Conservation (phyloP, 345 rosid species). For the Nephelium lappaceum region DNA sequence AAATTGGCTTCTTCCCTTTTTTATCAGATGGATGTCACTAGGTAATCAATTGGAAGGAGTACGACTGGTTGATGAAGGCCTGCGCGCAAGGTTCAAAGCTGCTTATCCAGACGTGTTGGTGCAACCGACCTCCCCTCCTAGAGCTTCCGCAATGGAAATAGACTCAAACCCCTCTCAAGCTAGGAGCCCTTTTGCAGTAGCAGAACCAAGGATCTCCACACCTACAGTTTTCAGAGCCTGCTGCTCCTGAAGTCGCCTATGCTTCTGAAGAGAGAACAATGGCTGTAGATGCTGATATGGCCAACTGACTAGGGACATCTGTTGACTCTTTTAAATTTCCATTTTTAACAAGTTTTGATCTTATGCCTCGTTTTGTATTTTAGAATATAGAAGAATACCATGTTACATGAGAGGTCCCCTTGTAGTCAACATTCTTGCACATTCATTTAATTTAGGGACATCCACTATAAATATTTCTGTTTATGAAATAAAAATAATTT, state of each 20-base stretch:
- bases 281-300: conserved; percentile 50
- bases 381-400: background rate
- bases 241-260: conserved; percentile 38
- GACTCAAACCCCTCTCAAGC: conserved; percentile 47
- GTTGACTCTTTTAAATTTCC: background rate
- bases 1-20: background rate
- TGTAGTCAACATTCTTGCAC: background rate
- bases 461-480: too few relatives aligned
- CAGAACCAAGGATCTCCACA: conserved; percentile 42
- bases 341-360: background rate
- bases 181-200: conserved; percentile 49
- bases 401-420: background rate
- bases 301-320: conserved; percentile 23
- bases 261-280: conserved; percentile 45
- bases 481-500: too few relatives aligned
- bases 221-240: conserved; percentile 30
- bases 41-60: conserved; percentile 94
- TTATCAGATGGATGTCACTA: conserved; percentile 84
- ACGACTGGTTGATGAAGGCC: conserved; percentile 87
- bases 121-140: conserved; percentile 87
- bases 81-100: conserved; percentile 92
- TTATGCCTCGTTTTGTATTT: background rate
- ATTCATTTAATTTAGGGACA: too few relatives aligned
- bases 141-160: conserved; percentile 76
- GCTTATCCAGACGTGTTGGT: conserved; percentile 86